Percentiles rank a stretch among this genome's conserved stretches.
Conservation (phyloP, 2,329 filamentous ascomycete species). For the Chrysoporthe puriensis region DNA sequence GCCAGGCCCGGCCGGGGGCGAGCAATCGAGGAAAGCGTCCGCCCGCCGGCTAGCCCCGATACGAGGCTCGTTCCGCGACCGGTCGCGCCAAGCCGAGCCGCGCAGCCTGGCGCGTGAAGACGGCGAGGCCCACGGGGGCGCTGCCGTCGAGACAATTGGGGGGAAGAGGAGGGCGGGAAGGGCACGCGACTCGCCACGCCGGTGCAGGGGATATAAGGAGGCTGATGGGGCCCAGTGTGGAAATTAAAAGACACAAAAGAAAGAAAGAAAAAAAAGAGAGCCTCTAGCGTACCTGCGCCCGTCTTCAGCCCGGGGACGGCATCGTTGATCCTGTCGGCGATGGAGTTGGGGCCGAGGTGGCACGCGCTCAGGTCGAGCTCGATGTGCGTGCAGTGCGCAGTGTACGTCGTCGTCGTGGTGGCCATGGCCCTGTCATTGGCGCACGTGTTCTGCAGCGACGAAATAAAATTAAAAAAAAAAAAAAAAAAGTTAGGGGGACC, state of each 20-base stretch:
- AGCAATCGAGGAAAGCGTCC: neutral
- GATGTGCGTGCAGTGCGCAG: constrained; percentile 27
- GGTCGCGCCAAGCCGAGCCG: neutral
- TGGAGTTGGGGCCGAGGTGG: constrained; percentile 45
- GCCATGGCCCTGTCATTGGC: constrained; percentile 25
- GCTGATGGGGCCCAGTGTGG: neutral
- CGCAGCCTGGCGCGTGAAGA: constrained; percentile 11
- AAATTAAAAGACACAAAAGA: constrained; percentile 19
- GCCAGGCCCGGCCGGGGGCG: no score
- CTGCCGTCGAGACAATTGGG: neutral
- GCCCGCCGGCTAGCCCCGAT: neutral
- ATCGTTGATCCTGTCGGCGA: constrained; percentile 57
- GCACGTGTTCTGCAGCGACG: constrained; percentile 1
- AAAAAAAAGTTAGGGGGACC: neutral
- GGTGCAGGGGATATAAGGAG: constrained; percentile 25
- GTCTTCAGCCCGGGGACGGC: constrained; percentile 61
- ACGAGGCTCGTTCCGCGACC: neutral
- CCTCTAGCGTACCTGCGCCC: constrained; percentile 54
- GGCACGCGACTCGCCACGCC: neutral
- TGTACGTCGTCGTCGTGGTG: constrained; percentile 18
- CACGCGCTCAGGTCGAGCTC: constrained; percentile 56
- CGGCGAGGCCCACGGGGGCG: no score
- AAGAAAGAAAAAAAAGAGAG: constrained; percentile 29
- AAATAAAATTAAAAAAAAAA: neutral
- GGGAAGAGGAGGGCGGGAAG: no score